Evolutionary conservation across 2,329 filamentous ascomycete species (phyloP), one percentile per base, ranked within the genome.

Genomic region (Tolypocladium ophioglossoides): DNA sequence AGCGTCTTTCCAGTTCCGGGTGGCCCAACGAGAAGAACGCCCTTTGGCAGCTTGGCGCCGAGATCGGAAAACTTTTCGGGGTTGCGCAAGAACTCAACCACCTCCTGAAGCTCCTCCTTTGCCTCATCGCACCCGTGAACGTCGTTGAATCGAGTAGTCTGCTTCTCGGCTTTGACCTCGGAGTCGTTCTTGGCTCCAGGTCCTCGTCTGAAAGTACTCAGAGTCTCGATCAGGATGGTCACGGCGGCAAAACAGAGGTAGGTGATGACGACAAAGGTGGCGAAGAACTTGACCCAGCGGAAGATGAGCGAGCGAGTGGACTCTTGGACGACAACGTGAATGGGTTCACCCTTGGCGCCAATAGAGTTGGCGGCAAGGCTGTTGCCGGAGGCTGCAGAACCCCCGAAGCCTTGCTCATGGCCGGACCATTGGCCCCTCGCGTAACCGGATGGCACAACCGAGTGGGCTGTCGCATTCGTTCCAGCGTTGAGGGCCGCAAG

Each of bases 91-190:
- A 99, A 99, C 63, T 99, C 94, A 50, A 99, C 92, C 52, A 99
- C 83, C 71, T 99, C 94, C 70, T 95, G 89, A 4, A 99, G 81
- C 70, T 99, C 94, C 64, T 99, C 95, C 74, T 97, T 99, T 59
- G 94, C 94, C 72, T 99, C 95, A 59, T 97, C 91, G 62, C 92
- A 97, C 52, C 94, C 94, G 67, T 99, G 94, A 8, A 99, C 94
- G 68, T 99, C 94, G 55, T 79, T 80, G 74, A 99, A 99, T 49
- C 89, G 85, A 22, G 91, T 91, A 55, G 82, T 96, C 69, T 99
- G 94, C 63, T 91, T 85, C 70, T 97, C 89, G 9, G 94, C 86
- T 68, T 95, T 92, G 57, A 91, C 91, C 72, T 99, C 91, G 57
- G 87, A 89, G 62, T 84, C 85, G 55, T 85, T 82, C 66, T 79